Evolutionary conservation across 805 yeast species (phyloP).

Genomic region (Lipomyces starkeyi): DNA sequence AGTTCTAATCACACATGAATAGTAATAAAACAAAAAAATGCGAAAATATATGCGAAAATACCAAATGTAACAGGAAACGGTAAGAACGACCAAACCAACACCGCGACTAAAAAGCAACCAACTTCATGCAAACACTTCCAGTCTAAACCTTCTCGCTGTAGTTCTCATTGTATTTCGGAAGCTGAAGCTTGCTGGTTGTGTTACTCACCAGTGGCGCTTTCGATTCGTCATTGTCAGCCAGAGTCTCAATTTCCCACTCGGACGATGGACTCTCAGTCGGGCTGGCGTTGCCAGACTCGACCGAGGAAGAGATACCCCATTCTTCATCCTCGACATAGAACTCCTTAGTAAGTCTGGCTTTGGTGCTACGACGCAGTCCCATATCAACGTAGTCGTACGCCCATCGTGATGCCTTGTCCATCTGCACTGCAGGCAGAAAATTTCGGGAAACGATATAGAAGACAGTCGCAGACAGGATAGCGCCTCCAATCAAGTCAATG

Average conservation of each 20-base stretch:
- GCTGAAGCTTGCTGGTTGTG: conserved; percentile 8
- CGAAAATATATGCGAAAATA: not conserved
- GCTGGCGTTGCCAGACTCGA: conserved; percentile 10
- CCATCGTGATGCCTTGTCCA: conserved; percentile 51
- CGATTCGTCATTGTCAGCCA: conserved; percentile 34
- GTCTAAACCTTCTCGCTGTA: conserved; percentile 14
- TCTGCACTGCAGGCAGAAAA: conserved; percentile 60
- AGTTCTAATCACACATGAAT: not conserved
- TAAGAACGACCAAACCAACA: not conserved
- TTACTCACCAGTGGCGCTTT: conserved; percentile 19
- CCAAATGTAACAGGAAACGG: not conserved
- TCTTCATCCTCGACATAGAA: conserved; percentile 32
- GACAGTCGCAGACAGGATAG: conserved; percentile 71
- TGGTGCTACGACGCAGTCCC: conserved; percentile 26
- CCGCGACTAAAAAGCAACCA: not conserved
- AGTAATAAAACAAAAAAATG: not conserved
- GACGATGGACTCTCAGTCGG: conserved; percentile 18
- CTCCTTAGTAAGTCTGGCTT: conserved; percentile 33
- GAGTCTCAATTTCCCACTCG: conserved; percentile 34
- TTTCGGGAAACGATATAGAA: conserved; percentile 72
- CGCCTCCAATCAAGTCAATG: conserved; percentile 90
- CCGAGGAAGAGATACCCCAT: conserved; percentile 27
- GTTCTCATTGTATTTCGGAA: conserved; percentile 4
- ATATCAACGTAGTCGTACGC: conserved; percentile 49
- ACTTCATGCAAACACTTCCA: not conserved